Evolutionary conservation across 2,329 filamentous ascomycete species (phyloP), one percentile per base, ranked within the genome.

Genomic region (Cladobotryum mycophilum): DNA sequence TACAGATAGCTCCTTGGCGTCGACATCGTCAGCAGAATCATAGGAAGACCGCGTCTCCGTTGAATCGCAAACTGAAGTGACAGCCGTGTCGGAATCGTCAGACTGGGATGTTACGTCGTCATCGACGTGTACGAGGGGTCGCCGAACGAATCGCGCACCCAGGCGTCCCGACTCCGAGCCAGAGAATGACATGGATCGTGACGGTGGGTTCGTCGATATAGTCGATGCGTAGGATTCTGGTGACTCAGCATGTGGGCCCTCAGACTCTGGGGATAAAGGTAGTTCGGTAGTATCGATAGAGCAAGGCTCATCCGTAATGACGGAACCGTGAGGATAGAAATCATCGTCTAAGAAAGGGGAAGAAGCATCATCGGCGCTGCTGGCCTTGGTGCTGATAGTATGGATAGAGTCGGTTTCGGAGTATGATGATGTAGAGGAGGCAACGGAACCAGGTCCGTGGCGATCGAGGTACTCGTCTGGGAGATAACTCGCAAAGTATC

Each of bases 401-500:
- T 63, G 65, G 47, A 66, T 56, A 57, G 66, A 71, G 49, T 68
- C 66, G 48, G 62, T 60, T 50, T 71, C 70, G 53, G 69, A 67
- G 47, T 63, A 69, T 33, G 67, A 67, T 47, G 73, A 70, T 33
- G 59, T 60, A 34, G 63, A 64, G 5, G 68, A 63, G 48, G 66
- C 9, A 22, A 52, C 63, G 51, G 67, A 65, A 49, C 58, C 53
- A 20, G 57, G 49, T 18, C 63, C 64, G 49, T 74, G 67, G 65
- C 71, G 75, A 37, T 65, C 59, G 2, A 71, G 62, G 52, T 78
- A 75, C 53, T 74, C 68, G 11, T 73, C 66, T 22, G 79, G 78
- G 7, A 82, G 73, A 55, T 82, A 82, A 44, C 77, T 81, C 17
- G 77, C 70, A 63, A 81, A 82, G 61, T 79, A 81, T 55, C 78